These are phyloP conservation scores for Fusarium tupiense DNA, from an alignment of 2,329 filamentous ascomycete genomes.

Conservation along the genomic window DNA sequence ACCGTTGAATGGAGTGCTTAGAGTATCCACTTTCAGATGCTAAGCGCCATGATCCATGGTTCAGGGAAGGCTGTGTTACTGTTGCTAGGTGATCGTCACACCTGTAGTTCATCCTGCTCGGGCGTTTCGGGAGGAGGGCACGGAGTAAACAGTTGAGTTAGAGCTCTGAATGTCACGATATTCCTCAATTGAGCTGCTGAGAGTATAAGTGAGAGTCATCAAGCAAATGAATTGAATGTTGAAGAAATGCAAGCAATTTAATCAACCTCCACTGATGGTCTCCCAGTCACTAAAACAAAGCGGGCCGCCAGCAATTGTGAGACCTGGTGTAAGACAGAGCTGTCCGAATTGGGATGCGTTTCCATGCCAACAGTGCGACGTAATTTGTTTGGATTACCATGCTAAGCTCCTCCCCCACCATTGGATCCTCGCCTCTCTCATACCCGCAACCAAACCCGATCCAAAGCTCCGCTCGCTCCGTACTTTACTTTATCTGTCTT, in stretches of 20 bases:
- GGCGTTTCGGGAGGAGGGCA: neutral
- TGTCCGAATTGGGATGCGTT: conserved; percentile 15
- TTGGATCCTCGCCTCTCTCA: conserved; percentile 3
- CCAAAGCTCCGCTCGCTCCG: conserved; percentile 35
- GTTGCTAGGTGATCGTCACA: conserved; percentile 17
- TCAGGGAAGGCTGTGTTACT: neutral
- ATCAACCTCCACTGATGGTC: conserved; percentile 15
- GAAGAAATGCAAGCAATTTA: conserved; percentile 36
- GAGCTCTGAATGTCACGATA: neutral
- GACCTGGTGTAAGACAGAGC: conserved; percentile 10
- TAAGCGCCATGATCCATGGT: conserved; percentile 14
- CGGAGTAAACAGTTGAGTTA: neutral
- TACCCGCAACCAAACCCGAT: conserved; percentile 29
- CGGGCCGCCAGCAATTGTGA: conserved; percentile 12
- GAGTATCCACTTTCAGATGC: conserved; percentile 4
- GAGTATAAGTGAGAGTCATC: neutral
- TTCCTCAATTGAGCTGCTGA: neutral
- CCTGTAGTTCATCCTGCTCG: neutral
- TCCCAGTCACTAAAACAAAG: conserved; percentile 31
- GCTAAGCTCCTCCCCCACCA: conserved; percentile 26
- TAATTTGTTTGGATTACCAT: conserved; percentile 36
- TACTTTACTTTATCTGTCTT: conserved; percentile 6
- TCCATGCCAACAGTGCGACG: conserved; percentile 31
- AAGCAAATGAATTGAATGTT: neutral
- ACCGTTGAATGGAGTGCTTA: neutral